These are phyloP conservation scores for Salvia miltiorrhiza DNA, from an alignment of 257 asterid genomes.

Conservation along the genomic window DNA sequence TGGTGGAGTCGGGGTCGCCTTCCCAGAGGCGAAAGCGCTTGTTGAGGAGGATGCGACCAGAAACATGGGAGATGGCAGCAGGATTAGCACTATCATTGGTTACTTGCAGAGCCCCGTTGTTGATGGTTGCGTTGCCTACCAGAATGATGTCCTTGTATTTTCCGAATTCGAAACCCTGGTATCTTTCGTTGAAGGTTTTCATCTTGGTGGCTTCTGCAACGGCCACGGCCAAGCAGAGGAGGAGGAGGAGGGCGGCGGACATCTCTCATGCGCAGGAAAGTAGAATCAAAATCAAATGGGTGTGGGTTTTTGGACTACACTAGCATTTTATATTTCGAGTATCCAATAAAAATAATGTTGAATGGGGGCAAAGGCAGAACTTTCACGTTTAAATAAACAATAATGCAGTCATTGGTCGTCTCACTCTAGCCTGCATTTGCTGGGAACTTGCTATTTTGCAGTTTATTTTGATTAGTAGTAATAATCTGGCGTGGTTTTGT, in stretches of 20 bases:
- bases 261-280: constrained; percentile 11
- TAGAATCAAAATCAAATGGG: not conserved
- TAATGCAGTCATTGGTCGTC: not conserved
- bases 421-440: not conserved
- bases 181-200: not conserved
- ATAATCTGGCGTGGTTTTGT: not conserved
- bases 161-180: not conserved
- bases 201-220: constrained; percentile 29
- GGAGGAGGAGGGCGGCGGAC: not conserved
- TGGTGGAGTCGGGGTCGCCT: not conserved
- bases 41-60: constrained; percentile 53
- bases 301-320: not conserved
- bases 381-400: not conserved
- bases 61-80: constrained; percentile 16
- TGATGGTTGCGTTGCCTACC: constrained; percentile 31
- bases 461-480: not conserved
- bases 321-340: not conserved
- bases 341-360: constrained; percentile 7
- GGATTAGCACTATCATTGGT: constrained; percentile 49
- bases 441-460: not conserved
- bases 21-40: constrained; percentile 59
- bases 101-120: constrained; percentile 57
- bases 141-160: not conserved
- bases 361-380: not conserved
- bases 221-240: constrained; percentile 24